Conservation (phyloP, 2,329 filamentous ascomycete genomes). For the Aspergillus tanneri region DNA sequence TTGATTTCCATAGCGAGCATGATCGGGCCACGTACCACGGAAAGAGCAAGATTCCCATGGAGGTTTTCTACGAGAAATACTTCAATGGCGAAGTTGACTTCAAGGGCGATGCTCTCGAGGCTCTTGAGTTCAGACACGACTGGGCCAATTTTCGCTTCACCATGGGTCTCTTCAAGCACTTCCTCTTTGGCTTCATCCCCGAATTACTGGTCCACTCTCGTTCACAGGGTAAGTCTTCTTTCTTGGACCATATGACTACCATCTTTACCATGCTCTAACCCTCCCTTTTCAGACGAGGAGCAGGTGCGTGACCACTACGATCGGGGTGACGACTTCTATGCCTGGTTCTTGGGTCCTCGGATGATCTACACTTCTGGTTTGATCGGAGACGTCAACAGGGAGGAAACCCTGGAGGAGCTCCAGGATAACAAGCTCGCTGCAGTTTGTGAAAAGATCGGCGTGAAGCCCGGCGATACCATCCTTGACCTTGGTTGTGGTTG, state of each 20-base stretch:
- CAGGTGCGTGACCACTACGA: conserved; percentile 98
- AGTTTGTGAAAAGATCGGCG: conserved; percentile 91
- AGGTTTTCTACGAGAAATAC: conserved; percentile 98
- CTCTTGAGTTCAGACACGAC: conserved; percentile 91
- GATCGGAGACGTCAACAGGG: conserved; percentile 80
- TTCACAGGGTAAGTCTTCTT: conserved; percentile 64
- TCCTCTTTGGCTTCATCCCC: conserved; percentile 81
- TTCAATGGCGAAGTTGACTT: conserved; percentile 93
- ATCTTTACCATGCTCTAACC: background rate
- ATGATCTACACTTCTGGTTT: conserved; percentile 99
- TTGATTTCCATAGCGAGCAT: conserved; percentile 48
- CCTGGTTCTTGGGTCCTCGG: conserved; percentile 94
- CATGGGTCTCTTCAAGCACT: conserved; percentile 77
- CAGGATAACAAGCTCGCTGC: conserved; percentile 97
- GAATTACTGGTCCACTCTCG: conserved; percentile 91
- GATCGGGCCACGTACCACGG: conserved; percentile 49
- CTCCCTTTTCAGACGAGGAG: conserved; percentile 70
- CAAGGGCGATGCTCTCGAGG: conserved; percentile 87
- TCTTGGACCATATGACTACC: background rate
- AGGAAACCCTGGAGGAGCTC: conserved; percentile 89
- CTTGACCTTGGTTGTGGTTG: conserved; percentile 97
- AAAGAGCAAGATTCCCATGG: conserved; percentile 54
- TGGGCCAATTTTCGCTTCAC: conserved; percentile 97
- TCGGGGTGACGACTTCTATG: conserved; percentile 96
- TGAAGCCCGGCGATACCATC: conserved; percentile 76